Conservation (phyloP, 148 eudicot species). For the Spergularia bocconei region DNA sequence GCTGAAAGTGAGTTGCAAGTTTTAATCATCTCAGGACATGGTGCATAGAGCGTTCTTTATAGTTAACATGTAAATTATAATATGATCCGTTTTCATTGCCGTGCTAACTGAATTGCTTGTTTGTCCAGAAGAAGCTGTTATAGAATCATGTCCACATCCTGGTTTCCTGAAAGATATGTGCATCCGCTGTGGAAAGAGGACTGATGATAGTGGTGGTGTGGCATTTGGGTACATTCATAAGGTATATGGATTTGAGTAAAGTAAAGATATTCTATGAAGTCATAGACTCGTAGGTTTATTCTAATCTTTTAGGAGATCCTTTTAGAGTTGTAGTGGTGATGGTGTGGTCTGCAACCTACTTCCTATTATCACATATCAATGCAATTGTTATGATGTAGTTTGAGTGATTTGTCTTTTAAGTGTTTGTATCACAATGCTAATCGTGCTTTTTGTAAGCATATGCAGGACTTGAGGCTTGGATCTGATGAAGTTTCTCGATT, state of each 20-base stretch:
- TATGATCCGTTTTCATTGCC: not conserved
- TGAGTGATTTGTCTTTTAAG: not conserved
- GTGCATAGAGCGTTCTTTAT: not conserved
- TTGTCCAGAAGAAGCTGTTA: conserved; percentile 22
- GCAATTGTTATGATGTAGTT: not conserved
- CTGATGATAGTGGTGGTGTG: conserved; percentile 58
- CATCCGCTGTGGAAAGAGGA: conserved; percentile 50
- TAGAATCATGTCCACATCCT: conserved; percentile 38
- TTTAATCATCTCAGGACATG: not conserved
- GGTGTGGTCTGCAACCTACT: not conserved
- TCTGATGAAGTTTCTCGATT: conserved; percentile 65
- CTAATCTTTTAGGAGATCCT: too few species aligned
- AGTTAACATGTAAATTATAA: not conserved
- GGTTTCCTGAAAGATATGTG: conserved; percentile 39
- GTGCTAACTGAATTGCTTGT: not conserved
- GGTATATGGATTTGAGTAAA: conserved; percentile 38
- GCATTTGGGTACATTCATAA: conserved; percentile 68
- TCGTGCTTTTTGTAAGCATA: not conserved
- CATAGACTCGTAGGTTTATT: too few species aligned
- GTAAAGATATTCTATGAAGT: not conserved
- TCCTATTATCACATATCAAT: not conserved
- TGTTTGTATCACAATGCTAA: not conserved
- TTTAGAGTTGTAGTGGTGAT: too few species aligned
- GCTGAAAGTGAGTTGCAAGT: not conserved
- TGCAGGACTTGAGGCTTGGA: conserved; percentile 69